These are phyloP conservation scores for Candida insectalens DNA, from an alignment of 805 yeast species.

Conservation along the genomic window DNA sequence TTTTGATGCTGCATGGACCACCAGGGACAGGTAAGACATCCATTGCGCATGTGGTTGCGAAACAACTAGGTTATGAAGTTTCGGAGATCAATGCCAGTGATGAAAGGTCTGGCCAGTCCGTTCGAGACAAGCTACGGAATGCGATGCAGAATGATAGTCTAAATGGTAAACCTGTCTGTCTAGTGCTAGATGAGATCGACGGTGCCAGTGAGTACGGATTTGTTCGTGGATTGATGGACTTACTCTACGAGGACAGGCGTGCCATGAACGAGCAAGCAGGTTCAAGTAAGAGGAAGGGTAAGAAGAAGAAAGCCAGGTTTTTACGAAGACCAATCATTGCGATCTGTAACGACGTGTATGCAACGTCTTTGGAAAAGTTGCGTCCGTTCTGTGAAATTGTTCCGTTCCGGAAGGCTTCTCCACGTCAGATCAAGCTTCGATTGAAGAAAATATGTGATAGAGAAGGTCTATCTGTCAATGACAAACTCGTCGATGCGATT, in stretches of 20 bases:
- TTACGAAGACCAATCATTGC: slow-evolving; percentile 82
- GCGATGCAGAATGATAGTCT: slow-evolving; percentile 59
- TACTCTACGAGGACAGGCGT: slow-evolving; percentile 46
- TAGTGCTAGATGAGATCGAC: slow-evolving; percentile 87
- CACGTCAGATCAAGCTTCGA: slow-evolving; percentile 34
- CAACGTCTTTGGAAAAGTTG: slow-evolving; percentile 63
- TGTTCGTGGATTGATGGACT: slow-evolving; percentile 45
- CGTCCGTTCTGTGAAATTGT: slow-evolving; percentile 68
- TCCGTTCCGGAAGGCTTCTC: slow-evolving; percentile 50
- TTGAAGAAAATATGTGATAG: slow-evolving; percentile 39
- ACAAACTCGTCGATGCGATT: slow-evolving; percentile 49
- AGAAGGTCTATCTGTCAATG: slow-evolving; percentile 43
- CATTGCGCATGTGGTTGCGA: slow-evolving; percentile 75
- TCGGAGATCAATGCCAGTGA: slow-evolving; percentile 85
- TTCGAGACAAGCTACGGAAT: slow-evolving; percentile 46
- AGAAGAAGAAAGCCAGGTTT: slow-evolving; percentile 16
- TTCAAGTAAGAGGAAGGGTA: slow-evolving; percentile 15
- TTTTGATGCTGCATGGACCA: slow-evolving; percentile 79
- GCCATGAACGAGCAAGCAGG: slow-evolving; percentile 29
- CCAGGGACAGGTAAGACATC: slow-evolving; percentile 93
- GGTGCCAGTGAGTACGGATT: slow-evolving; percentile 63
- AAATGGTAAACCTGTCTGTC: slow-evolving; percentile 66
- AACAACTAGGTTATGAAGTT: slow-evolving; percentile 69
- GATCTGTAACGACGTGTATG: slow-evolving; percentile 81
- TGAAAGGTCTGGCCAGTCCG: slow-evolving; percentile 49